Conservation (phyloP, 1,284 basidiomycete species). For the Sparassis latifolia region DNA sequence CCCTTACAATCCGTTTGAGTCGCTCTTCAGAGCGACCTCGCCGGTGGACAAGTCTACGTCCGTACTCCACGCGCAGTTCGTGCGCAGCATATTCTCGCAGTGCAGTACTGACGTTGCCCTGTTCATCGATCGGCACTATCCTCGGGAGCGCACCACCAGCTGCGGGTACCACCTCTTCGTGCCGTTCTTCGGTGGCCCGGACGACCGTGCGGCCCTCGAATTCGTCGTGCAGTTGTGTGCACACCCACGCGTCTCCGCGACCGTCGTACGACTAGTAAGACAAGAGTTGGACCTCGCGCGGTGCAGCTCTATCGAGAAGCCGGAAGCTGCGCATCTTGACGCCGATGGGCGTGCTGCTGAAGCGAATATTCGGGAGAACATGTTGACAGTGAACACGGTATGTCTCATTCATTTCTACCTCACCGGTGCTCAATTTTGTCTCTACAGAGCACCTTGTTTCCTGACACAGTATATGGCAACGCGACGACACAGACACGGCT, state of each 20-base stretch:
- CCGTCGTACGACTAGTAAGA: conserved; percentile 57
- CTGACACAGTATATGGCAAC: conserved; percentile 41
- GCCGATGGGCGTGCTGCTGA: conserved; percentile 23
- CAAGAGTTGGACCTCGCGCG: conserved; percentile 27
- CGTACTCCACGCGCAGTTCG: conserved; percentile 47
- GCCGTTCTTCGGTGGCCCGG: conserved; percentile 68
- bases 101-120: conserved; percentile 47
- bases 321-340: conserved; percentile 19
- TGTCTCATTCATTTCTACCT: neutral
- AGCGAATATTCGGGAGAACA: conserved; percentile 26
- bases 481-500: conserved; percentile 34
- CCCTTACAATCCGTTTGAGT: conserved; percentile 50
- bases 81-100: conserved; percentile 54
- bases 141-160: conserved; percentile 24
- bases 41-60: conserved; percentile 23
- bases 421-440: conserved; percentile 6
- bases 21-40: conserved; percentile 44
- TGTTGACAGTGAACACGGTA: conserved; percentile 30
- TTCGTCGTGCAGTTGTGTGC: conserved; percentile 56
- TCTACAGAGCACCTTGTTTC: conserved; percentile 25
- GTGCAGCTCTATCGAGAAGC: conserved; percentile 17
- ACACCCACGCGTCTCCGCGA: conserved; percentile 43
- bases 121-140: conserved; percentile 60
- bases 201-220: conserved; percentile 57
- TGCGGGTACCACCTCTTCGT: conserved; percentile 48